Conservation (phyloP, 2,329 filamentous ascomycete genomes). For the Alternaria angustiovoidea region DNA sequence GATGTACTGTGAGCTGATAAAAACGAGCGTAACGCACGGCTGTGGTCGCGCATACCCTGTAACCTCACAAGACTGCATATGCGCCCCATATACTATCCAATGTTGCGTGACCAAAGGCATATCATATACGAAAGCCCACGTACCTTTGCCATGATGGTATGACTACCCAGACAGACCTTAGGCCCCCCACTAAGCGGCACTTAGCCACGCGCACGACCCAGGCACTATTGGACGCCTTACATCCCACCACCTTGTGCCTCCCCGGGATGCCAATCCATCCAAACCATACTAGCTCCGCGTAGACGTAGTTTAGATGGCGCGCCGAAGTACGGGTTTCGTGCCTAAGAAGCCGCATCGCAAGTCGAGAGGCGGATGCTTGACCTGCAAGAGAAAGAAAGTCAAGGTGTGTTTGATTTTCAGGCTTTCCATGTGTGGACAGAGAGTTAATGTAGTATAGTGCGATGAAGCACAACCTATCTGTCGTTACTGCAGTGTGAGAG, state of each 20-base stretch:
- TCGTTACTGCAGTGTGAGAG: constrained; percentile 37
- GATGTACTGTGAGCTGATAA: not conserved
- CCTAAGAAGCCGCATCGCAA: constrained; percentile 46
- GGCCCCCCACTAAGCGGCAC: not conserved
- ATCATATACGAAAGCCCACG: not conserved
- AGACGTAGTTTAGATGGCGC: constrained; percentile 26
- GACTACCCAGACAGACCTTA: constrained; percentile 3
- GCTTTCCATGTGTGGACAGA: not conserved
- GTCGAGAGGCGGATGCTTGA: constrained; percentile 41
- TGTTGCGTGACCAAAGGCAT: not conserved
- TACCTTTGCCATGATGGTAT: constrained; percentile 3
- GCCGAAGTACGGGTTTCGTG: constrained; percentile 39
- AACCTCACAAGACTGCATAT: not conserved
- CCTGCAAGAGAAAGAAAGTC: constrained; percentile 47
- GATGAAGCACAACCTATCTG: constrained; percentile 41
- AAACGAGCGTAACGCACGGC: not conserved
- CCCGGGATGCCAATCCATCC: not conserved
- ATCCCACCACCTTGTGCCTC: not conserved
- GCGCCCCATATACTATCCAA: not conserved
- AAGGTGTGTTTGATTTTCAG: constrained; percentile 30
- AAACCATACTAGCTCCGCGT: not conserved
- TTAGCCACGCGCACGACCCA: not conserved
- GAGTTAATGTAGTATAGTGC: constrained; percentile 29
- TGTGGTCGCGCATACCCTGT: not conserved
- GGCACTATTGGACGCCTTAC: constrained; percentile 5